Evolutionary conservation across 169 alveolate species (phyloP), one percentile per base, ranked within the genome.

Genomic region (Condylostoma magnum): DNA sequence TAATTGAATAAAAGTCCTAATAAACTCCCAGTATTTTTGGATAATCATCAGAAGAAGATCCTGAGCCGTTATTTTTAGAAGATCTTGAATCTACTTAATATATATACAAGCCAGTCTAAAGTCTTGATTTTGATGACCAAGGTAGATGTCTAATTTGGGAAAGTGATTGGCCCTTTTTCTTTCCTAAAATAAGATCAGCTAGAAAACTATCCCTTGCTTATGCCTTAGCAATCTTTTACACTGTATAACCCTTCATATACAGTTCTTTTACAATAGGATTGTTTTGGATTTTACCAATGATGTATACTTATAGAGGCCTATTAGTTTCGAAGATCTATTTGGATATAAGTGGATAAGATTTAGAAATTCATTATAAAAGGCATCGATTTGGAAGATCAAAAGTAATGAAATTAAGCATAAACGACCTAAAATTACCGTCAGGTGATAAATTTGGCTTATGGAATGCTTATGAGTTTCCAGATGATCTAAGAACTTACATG

Each of bases 391-490:
- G n/a, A 31, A 8, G 38, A 15, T 10, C 20, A 6, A n/a, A 12
- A 25, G 43, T 10, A 43, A 30, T 20, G 31, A 47, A 18, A 0
- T 28, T 66, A 8, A 31, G n/a, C 4, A 47, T 66, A 10, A 47
- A 47, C 44, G 8, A 15, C 0, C 47, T 66, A 41, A 66, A 66
- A 66, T 43, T 28, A n/a, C 63, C 75, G 12, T 20, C 38, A 44
- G 75, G 75, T n/a, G 46, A 66, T n/a, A 25, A 43, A 20, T 46
- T 66, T 22, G 25, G 43, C 1, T 22, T 66, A 1, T 66, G 75
- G 63, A 43, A 30, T 47, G 18, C 47, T n/a, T 66, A 66, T 27
- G 75, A 66, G 30, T 46, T 66, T 25, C 75, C 75, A 25, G 75
- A 66, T 47, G 75, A 66, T 4, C 63, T 66, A 6, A 46, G 20